Base-by-base conservation (phyloP, 208 protist genomes). In the Phytomonas sp. region DNA sequence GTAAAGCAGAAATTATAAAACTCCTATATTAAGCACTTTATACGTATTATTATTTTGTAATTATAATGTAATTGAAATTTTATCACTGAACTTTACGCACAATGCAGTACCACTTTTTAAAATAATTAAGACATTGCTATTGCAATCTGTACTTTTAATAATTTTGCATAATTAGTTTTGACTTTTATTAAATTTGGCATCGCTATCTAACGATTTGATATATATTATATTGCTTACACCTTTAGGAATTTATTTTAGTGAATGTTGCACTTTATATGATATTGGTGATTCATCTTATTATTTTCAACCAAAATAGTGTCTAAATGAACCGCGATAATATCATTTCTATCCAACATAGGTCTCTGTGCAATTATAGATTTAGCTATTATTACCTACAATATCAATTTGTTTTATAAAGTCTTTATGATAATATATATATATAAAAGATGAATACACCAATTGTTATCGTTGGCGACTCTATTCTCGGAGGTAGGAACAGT, bases 381-480 rank as follows among this genome's bases (percentile, higher is more conserved):
- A 26, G 8, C 26, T 56, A 19, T 26, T 2, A 56, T 56, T 26
- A 26, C 8, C 19, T 26, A 4, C 0, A 56, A 56, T 23, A 56
- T 26, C 0, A 1, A 23, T 19, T 56, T 56, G 26, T 0, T 4
- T 23, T 26, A 19, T 6, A 56, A 56, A 56, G 45, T 26, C 16
- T 56, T 11, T 26, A 23, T 26, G 23, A 26, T 0, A n/a, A n/a
- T n/a, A n/a, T n/a, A n/a, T n/a, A 26, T 26, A 26, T 26, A 56
- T 26, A 23, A 56, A 56, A 26, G 45, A 56, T 56, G 45, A 26
- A 56, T 23, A 26, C 45, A 5, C 45, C 45, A 23, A 56, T 91
- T 5, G 84, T 86, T 19, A 81, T 91, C 73, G 84, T 92, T 29
- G 89, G 89, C 31, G 89, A 94, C 65, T 84, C 86, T 31, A 89